These are phyloP conservation scores for Ceraceosorus bombacis DNA, from an alignment of 1,284 basidiomycete genomes.

Conservation along the genomic window DNA sequence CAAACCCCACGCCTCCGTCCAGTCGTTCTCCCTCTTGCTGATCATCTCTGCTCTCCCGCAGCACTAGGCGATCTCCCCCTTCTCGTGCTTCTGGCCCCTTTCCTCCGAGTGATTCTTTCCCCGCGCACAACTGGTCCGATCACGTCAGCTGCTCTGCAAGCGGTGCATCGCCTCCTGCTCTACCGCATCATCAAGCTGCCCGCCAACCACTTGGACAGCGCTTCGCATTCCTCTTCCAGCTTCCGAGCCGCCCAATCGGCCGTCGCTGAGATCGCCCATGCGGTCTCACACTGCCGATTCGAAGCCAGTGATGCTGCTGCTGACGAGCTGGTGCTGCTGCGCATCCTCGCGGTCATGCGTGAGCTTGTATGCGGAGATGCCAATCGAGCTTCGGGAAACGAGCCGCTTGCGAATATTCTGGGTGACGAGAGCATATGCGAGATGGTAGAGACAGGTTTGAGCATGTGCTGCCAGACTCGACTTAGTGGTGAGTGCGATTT, in stretches of 20 bases:
- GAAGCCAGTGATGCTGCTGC: constrained; percentile 76
- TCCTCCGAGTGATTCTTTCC: constrained; percentile 86
- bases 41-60: constrained; percentile 2
- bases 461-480: constrained; percentile 93
- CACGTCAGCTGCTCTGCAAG: constrained; percentile 76
- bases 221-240: constrained; percentile 42
- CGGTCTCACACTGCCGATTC: constrained; percentile 92
- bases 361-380: constrained; percentile 61
- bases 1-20: not conserved
- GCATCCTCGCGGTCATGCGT: constrained; percentile 83
- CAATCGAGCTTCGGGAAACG: constrained; percentile 27
- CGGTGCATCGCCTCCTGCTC: constrained; percentile 78
- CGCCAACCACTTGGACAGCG: constrained; percentile 17
- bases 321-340: constrained; percentile 88
- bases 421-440: constrained; percentile 91
- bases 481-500: constrained; percentile 65
- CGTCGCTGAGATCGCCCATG: constrained; percentile 74
- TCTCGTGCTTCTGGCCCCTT: constrained; percentile 49
- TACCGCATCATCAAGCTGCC: constrained; percentile 62
- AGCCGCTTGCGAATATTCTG: constrained; percentile 33
- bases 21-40: not conserved
- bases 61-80: constrained; percentile 30
- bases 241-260: constrained; percentile 50
- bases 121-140: constrained; percentile 88
- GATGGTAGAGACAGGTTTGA: constrained; percentile 94